Evolutionary conservation across 1,284 basidiomycete species (phyloP), one percentile per base, ranked within the genome.

Genomic region (Puccinia hordei): DNA sequence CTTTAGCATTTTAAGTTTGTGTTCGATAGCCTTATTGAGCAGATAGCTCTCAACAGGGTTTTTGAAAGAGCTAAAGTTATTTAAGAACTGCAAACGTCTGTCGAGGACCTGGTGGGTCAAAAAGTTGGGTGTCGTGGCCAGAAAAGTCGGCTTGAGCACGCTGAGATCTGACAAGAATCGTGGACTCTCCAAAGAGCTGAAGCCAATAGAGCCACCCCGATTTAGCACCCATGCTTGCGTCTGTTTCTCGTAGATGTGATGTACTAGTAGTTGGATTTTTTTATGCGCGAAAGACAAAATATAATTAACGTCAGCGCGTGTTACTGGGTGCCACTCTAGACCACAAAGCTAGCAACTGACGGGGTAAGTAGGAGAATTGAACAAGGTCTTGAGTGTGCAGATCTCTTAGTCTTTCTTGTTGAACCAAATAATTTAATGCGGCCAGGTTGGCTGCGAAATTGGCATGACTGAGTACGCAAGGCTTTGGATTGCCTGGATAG

Each of bases 311-410:
- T 44, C 19, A 30, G n/a, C 38, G n/a, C 38, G 5, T 49, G 19
- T 49, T 5, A 30, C 30, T 46, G 30, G 66, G n/a, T 46, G 10
- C 8, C 1, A 22, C 2, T n/a, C 2, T 19, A 41, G 33, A 35
- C 12, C 2, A 46, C 2, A 46, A 30, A 19, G 27, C 44, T 38
- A 65, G 22, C 41, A 69, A 72, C 77, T 79, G 66, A 79, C 77
- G 69, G n/a, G 77, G 77, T 49, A 79, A 61, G 38, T 79, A 72
- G 46, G 77, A 79, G 46, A 79, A 79, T 22, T 79, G 77, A 24
- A 79, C 68, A 22, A 79, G 68, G 22, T 79, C 68, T 46, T 46
- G 46, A 27, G 49, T 59, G 30, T 24, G 38, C 53, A 79, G 65
- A 59, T 71, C 41, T 57, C 38, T 35, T 13, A 71, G 46, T 55